These are phyloP conservation scores for Adansonia gregorii DNA, from an alignment of 441 rosid genomes.

Conservation along the genomic window DNA sequence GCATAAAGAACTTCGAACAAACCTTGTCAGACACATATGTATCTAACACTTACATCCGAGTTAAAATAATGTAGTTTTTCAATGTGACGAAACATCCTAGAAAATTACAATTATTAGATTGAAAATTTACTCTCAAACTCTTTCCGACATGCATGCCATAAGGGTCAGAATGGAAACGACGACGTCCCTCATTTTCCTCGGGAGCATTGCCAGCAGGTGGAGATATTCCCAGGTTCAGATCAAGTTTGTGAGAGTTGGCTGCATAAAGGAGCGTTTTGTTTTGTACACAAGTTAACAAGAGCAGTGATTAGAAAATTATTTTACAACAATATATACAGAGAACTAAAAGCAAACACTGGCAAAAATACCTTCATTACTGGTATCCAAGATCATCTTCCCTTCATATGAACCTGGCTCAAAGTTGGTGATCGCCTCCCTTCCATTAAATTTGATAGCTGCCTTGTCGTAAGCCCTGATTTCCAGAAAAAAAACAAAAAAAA, in stretches of 20 bases:
- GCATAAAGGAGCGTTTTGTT: too few species aligned
- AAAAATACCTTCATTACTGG: slow-evolving; percentile 54
- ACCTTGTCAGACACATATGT: too few species aligned
- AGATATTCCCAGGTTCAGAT: slow-evolving; percentile 79
- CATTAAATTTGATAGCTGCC: slow-evolving; percentile 83
- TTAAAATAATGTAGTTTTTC: too few species aligned
- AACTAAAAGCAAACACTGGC: too few species aligned
- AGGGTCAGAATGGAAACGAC: slow-evolving; percentile 44
- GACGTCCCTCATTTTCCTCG: slow-evolving; percentile 52
- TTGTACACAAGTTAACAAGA: too few species aligned
- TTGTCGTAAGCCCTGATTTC: slow-evolving; percentile 89
- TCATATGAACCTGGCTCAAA: slow-evolving; percentile 70
- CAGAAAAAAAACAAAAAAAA: slow-evolving; percentile 37
- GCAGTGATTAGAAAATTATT: too few species aligned
- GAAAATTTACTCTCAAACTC: slow-evolving; percentile 53
- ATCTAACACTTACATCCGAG: too few species aligned
- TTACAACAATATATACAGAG: too few species aligned
- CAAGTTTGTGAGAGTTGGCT: slow-evolving; percentile 63
- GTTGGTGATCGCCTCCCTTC: slow-evolving; percentile 71
- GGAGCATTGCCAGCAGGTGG: slow-evolving; percentile 44
- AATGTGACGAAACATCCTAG: slow-evolving; percentile 19
- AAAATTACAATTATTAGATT: background rate
- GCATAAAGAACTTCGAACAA: too few species aligned
- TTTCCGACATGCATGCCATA: slow-evolving; percentile 40
- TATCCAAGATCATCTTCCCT: slow-evolving; percentile 56